These are phyloP conservation scores for Didymella pinodella DNA, from an alignment of 2,329 filamentous ascomycete genomes.

Conservation along the genomic window DNA sequence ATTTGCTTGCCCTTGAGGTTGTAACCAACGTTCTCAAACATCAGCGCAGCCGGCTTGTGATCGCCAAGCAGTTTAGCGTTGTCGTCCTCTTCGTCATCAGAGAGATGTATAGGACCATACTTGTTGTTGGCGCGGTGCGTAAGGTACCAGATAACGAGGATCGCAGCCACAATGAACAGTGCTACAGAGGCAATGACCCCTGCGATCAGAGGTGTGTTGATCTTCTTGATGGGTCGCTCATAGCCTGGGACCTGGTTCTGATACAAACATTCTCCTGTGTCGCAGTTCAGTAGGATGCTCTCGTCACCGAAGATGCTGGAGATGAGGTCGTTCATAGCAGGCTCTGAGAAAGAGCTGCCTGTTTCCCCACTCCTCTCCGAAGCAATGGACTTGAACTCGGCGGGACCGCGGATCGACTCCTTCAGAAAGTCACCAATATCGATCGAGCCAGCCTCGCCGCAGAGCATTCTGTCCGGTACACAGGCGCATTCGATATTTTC, in stretches of 20 bases:
- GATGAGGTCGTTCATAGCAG: conserved; percentile 90
- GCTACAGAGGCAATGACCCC: conserved; percentile 87
- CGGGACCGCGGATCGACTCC: conserved; percentile 84
- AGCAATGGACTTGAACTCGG: conserved; percentile 75
- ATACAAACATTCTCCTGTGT: conserved; percentile 90
- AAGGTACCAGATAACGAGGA: conserved; percentile 86
- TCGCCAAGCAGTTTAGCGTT: conserved; percentile 85
- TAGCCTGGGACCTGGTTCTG: conserved; percentile 93
- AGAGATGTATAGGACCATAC: conserved; percentile 76
- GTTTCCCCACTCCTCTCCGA: conserved; percentile 66
- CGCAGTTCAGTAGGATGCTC: conserved; percentile 83
- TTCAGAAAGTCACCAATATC: conserved; percentile 90
- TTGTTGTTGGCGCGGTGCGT: conserved; percentile 73
- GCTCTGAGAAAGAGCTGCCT: conserved; percentile 87
- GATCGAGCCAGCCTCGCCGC: conserved; percentile 87
- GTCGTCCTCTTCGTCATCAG: conserved; percentile 86
- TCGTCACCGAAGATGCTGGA: conserved; percentile 87
- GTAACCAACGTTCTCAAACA: conserved; percentile 89
- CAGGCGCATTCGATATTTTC: conserved; percentile 86
- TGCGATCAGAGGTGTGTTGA: conserved; percentile 96
- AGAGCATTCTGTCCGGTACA: conserved; percentile 90
- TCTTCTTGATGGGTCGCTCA: conserved; percentile 84
- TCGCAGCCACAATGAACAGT: conserved; percentile 86
- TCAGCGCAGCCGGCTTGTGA: conserved; percentile 87
- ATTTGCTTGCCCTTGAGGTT: conserved; percentile 88